Evolutionary conservation across 73 alveolate genomes (phyloP).

Genomic region (Effrenium voratum): DNA sequence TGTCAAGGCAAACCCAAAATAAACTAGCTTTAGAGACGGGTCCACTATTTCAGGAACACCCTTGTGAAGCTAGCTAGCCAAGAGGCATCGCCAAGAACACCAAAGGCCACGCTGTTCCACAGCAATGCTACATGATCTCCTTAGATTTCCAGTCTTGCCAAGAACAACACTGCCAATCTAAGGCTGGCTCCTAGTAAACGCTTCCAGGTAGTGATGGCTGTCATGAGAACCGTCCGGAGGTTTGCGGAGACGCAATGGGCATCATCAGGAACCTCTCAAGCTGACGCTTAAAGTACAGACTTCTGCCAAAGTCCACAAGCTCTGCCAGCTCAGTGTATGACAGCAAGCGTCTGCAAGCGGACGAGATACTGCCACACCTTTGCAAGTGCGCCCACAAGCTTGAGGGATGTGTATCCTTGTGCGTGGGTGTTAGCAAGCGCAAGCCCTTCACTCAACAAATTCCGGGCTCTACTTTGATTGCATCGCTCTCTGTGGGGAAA

Average conservation of each 20-base stretch:
- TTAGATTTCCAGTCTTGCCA: background rate
- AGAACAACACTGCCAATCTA: too few species aligned
- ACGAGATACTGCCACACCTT: constrained; percentile 66
- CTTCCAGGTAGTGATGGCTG: constrained; percentile 35
- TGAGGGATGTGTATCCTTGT: too few species aligned
- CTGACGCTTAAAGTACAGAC: background rate
- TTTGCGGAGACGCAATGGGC: constrained; percentile 39
- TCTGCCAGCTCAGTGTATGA: background rate
- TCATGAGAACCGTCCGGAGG: constrained; percentile 60
- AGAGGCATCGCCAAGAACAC: constrained; percentile 70
- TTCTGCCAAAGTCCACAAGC: background rate
- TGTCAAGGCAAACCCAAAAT: background rate
- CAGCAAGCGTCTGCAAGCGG: constrained; percentile 78
- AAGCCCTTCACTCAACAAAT: too few species aligned
- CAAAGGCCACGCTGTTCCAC: constrained; percentile 82
- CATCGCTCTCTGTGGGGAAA: too few species aligned
- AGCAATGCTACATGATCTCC: constrained; percentile 58
- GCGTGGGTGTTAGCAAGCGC: too few species aligned
- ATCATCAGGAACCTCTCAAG: constrained; percentile 38
- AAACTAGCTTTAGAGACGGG: background rate
- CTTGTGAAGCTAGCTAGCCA: background rate
- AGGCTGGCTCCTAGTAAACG: constrained; percentile 15
- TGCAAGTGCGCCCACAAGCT: too few species aligned
- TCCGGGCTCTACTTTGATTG: too few species aligned
- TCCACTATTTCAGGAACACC: background rate